Evolutionary conservation across 2,329 filamentous ascomycete genomes (phyloP).

Genomic region (Claviceps sp.): DNA sequence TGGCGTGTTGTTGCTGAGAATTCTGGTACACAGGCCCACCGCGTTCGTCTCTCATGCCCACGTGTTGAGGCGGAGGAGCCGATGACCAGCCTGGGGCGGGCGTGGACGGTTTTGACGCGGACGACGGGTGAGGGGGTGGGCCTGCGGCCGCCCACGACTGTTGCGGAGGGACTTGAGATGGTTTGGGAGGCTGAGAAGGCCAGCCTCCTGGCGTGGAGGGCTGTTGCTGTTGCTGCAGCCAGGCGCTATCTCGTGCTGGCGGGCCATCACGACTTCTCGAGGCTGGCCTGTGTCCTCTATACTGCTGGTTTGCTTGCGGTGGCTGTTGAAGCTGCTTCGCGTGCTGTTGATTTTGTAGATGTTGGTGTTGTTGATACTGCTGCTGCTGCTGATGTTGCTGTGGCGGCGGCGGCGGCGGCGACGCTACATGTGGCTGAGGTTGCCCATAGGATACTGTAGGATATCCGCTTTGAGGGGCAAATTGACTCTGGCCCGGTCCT

Average conservation of each 20-base stretch:
- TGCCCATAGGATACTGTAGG: constrained; percentile 25
- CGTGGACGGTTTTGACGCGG: constrained; percentile 20
- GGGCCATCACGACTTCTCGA: constrained; percentile 29
- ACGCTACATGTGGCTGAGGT: constrained; percentile 27
- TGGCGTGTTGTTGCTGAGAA: constrained; percentile 24
- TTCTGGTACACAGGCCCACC: constrained; percentile 22
- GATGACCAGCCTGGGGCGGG: constrained; percentile 20
- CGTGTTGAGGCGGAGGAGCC: constrained; percentile 20
- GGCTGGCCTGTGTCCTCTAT: constrained; percentile 29
- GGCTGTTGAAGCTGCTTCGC: not conserved
- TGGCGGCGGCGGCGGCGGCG: constrained; percentile 28
- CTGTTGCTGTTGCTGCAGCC: constrained; percentile 13
- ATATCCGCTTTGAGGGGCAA: constrained; percentile 32
- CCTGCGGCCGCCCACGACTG: constrained; percentile 18
- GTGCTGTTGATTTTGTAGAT: constrained; percentile 10
- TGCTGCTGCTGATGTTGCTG: constrained; percentile 24
- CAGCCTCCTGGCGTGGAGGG: constrained; percentile 12
- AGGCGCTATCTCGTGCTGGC: constrained; percentile 22
- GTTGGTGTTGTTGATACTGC: constrained; percentile 28
- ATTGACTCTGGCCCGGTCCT: constrained; percentile 13
- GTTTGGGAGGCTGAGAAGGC: constrained; percentile 19
- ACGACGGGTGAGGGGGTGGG: constrained; percentile 1
- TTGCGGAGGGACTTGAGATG: constrained; percentile 19
- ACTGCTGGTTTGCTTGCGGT: constrained; percentile 5
- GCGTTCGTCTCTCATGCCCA: constrained; percentile 25